These are phyloP conservation scores for Paramarasmius palmivorus DNA, from an alignment of 1,284 basidiomycete species.

Conservation along the genomic window DNA sequence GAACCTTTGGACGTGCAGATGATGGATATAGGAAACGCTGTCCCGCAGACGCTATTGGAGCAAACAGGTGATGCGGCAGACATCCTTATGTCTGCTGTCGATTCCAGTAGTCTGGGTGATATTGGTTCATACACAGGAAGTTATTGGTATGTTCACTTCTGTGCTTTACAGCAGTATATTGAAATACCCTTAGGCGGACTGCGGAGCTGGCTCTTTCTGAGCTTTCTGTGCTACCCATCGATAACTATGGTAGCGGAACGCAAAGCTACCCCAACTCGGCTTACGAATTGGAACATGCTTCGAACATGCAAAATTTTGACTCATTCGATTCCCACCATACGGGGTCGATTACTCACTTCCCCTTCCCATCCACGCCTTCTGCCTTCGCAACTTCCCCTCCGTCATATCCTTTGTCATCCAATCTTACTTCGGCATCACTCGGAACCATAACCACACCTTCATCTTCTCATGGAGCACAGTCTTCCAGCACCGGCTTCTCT, in stretches of 20 bases:
- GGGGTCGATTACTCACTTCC: too few species aligned
- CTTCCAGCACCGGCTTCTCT: background rate
- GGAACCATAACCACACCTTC: background rate
- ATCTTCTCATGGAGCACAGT: background rate
- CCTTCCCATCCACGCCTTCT: background rate
- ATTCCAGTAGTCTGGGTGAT: background rate
- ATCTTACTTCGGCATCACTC: background rate
- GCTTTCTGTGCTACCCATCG: too few species aligned
- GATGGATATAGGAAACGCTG: too few species aligned
- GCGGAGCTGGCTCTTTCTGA: constrained; percentile 8
- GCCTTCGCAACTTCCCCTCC: background rate
- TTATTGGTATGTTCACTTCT: constrained; percentile 5
- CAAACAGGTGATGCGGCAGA: background rate
- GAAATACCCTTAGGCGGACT: constrained; percentile 5
- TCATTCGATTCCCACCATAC: too few species aligned
- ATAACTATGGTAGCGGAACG: too few species aligned
- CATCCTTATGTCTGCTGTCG: background rate
- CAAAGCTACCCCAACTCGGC: too few species aligned
- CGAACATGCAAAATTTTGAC: too few species aligned
- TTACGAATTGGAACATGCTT: too few species aligned
- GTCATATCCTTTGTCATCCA: background rate
- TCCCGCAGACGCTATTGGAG: background rate
- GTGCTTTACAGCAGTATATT: background rate
- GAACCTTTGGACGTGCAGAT: too few species aligned
- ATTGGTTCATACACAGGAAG: constrained; percentile 11